Evolutionary conservation across 106 monocot genomes (phyloP).

Genomic region (Dendrobium catenatum): DNA sequence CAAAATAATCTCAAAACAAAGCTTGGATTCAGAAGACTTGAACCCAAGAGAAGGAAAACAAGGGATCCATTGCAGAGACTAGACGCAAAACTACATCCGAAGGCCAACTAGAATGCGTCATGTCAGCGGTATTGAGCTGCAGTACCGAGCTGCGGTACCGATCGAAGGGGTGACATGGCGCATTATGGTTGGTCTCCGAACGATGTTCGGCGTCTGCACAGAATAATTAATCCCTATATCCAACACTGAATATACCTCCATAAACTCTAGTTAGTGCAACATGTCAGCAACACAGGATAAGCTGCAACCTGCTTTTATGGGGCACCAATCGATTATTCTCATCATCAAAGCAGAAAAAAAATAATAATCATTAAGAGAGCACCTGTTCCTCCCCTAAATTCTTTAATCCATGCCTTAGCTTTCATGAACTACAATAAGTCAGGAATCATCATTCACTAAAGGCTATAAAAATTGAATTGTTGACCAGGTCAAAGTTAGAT

Average conservation of each 20-base stretch:
- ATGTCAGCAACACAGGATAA: not conserved
- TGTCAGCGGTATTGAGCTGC: too few relatives aligned
- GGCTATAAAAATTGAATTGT: not conserved
- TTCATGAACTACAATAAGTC: not conserved
- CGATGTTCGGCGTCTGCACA: too few relatives aligned
- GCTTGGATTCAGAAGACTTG: not conserved
- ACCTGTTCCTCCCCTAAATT: not conserved
- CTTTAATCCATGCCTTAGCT: not conserved
- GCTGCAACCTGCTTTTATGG: not conserved
- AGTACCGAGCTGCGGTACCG: too few relatives aligned
- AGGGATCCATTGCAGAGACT: not conserved
- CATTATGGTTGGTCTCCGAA: too few relatives aligned
- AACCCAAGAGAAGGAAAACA: not conserved
- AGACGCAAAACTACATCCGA: too few relatives aligned
- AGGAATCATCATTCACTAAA: slow-evolving; percentile 2
- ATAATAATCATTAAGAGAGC: not conserved
- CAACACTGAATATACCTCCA: not conserved
- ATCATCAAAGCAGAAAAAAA: not conserved
- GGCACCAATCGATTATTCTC: not conserved
- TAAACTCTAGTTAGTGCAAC: not conserved
- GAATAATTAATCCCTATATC: too few relatives aligned
- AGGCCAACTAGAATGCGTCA: too few relatives aligned
- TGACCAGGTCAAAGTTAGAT: slow-evolving; percentile 5
- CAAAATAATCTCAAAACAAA: not conserved
- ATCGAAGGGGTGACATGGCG: too few relatives aligned